Evolutionary conservation across 2,329 filamentous ascomycete species (phyloP).

Genomic region (Fusarium piperis): DNA sequence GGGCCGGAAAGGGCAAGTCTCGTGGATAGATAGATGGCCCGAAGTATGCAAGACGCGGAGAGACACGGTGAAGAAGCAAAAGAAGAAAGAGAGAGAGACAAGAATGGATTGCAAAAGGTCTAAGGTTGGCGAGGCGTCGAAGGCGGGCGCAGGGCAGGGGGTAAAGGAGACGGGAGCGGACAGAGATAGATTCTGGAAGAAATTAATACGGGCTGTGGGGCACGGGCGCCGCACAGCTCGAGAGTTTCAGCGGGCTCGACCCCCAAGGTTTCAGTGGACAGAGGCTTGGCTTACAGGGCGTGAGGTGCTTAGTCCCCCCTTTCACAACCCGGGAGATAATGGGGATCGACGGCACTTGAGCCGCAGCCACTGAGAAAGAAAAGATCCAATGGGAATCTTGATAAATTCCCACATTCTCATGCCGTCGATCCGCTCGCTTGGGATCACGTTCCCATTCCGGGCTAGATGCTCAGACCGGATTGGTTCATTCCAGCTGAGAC

Average conservation of each 20-base stretch:
- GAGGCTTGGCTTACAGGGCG: constrained; percentile 17
- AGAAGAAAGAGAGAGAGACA: neutral
- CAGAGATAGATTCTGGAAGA: constrained; percentile 28
- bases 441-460: constrained; percentile 29
- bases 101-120: constrained; percentile 15
- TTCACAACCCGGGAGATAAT: constrained; percentile 11
- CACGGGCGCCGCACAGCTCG: neutral
- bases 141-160: constrained; percentile 24
- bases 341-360: constrained; percentile 1
- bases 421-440: constrained; percentile 3
- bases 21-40: neutral
- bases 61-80: neutral
- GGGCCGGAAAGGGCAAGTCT: neutral
- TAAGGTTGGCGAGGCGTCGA: constrained; percentile 17
- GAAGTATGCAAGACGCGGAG: neutral
- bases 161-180: constrained; percentile 16
- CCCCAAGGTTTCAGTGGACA: constrained; percentile 11
- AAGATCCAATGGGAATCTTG: constrained; percentile 12
- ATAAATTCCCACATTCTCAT: neutral
- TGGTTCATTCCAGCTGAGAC: constrained; percentile 6
- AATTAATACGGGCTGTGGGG: neutral
- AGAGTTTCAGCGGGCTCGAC: neutral
- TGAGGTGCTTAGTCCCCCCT: constrained; percentile 5
- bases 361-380: neutral
- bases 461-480: constrained; percentile 20